Evolutionary conservation across 2,329 filamentous ascomycete species (phyloP).

Genomic region (Sporothrix pallida): DNA sequence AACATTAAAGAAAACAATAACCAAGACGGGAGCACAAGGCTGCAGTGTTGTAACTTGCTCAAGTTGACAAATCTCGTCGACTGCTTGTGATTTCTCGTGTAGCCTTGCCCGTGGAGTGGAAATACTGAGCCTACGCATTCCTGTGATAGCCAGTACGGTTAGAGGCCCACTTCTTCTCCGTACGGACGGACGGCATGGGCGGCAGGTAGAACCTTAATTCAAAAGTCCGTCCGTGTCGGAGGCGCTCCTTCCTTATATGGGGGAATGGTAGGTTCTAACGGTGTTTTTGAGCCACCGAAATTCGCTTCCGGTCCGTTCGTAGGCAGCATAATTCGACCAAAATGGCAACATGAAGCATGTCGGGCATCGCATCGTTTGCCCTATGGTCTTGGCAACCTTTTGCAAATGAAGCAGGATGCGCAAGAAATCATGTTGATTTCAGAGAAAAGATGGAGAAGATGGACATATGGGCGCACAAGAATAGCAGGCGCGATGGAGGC

Average conservation of each 20-base stretch:
- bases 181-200: neutral
- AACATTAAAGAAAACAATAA: neutral
- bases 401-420: neutral
- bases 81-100: neutral
- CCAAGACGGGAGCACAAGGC: no score
- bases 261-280: neutral
- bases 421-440: neutral
- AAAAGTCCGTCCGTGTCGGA: slow-evolving; percentile 20
- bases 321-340: neutral
- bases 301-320: neutral
- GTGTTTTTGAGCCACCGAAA: slow-evolving; percentile 1
- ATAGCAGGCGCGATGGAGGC: neutral
- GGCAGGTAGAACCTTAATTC: slow-evolving; percentile 5
- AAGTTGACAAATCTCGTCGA: no score
- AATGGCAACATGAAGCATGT: neutral
- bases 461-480: neutral
- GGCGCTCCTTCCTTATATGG: neutral
- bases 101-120: neutral
- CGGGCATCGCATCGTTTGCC: neutral
- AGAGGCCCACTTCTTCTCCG: no score
- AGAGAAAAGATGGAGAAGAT: neutral
- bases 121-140: neutral
- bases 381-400: neutral
- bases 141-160: neutral
- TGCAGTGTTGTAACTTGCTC: no score